Evolutionary conservation across 495 filamentous ascomycete species (phyloP).

Genomic region (Darksidea phi): DNA sequence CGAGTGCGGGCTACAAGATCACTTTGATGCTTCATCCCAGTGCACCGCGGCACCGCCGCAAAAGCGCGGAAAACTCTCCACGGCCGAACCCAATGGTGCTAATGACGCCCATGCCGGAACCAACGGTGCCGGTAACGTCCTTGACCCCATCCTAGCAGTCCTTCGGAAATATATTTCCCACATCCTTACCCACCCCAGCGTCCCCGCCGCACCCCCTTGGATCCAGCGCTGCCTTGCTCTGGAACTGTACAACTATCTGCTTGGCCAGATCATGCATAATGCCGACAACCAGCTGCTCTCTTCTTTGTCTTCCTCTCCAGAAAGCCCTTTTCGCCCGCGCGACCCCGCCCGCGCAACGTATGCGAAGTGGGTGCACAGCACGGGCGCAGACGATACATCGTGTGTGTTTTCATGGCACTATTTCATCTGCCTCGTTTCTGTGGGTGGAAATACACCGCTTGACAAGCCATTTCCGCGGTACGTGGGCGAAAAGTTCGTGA

Average conservation of each 20-base stretch:
- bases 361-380: conserved; percentile 42
- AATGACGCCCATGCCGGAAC: not conserved
- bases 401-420: conserved; percentile 44
- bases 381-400: conserved; percentile 39
- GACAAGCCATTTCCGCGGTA: conserved; percentile 34
- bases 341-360: not conserved
- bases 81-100: not conserved
- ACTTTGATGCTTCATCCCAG: no score
- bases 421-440: conserved; percentile 38
- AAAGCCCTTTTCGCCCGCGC: no score
- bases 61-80: not conserved
- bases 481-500: conserved; percentile 32
- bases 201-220: not conserved
- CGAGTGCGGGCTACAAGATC: not conserved
- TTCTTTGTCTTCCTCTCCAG: conserved; percentile 27
- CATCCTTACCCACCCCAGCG: conserved; percentile 11
- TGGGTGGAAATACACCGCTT: no score
- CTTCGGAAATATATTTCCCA: not conserved
- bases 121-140: not conserved
- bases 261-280: conserved; percentile 36
- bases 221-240: conserved; percentile 11
- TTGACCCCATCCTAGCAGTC: not conserved
- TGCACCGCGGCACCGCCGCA: no score
- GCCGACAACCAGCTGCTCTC: conserved; percentile 17
- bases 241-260: conserved; percentile 35